These are phyloP conservation scores for Penicillium rolfsii DNA, from an alignment of 2,329 filamentous ascomycete genomes.

Conservation along the genomic window DNA sequence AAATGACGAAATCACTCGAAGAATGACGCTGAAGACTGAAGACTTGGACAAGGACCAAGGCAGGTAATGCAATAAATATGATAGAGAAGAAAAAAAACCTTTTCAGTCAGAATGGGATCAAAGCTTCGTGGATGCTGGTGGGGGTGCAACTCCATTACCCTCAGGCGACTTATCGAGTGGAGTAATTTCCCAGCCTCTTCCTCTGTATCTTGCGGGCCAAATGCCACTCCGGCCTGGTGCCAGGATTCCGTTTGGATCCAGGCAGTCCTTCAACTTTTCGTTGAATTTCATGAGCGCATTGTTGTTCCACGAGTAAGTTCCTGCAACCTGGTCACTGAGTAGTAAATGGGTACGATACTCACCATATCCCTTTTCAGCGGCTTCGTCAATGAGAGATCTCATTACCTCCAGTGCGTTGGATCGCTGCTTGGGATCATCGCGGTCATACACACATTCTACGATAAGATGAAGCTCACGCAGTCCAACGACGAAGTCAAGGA, in stretches of 20 bases:
- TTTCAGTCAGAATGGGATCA: not conserved
- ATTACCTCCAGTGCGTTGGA: not conserved
- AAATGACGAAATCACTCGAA: too few relatives aligned
- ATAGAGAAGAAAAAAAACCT: too few relatives aligned
- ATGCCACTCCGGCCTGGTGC: not conserved
- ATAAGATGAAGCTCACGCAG: conserved; percentile 15
- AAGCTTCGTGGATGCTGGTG: not conserved
- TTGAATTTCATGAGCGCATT: not conserved
- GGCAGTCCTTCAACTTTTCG: not conserved
- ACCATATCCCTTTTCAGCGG: not conserved
- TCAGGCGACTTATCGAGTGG: not conserved
- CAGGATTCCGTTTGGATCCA: not conserved
- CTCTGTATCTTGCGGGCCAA: not conserved
- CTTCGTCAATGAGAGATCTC: not conserved
- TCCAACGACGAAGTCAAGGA: conserved; percentile 13
- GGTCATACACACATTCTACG: not conserved
- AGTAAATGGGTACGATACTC: not conserved
- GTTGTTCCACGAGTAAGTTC: not conserved
- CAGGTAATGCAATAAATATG: too few relatives aligned
- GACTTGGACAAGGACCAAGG: too few relatives aligned
- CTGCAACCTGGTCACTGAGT: not conserved
- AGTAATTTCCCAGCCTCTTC: not conserved
- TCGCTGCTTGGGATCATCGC: not conserved
- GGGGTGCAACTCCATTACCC: not conserved
- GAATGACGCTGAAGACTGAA: too few relatives aligned